Evolutionary conservation across 345 rosid genomes (phyloP).

Genomic region (Brassica cretica): DNA sequence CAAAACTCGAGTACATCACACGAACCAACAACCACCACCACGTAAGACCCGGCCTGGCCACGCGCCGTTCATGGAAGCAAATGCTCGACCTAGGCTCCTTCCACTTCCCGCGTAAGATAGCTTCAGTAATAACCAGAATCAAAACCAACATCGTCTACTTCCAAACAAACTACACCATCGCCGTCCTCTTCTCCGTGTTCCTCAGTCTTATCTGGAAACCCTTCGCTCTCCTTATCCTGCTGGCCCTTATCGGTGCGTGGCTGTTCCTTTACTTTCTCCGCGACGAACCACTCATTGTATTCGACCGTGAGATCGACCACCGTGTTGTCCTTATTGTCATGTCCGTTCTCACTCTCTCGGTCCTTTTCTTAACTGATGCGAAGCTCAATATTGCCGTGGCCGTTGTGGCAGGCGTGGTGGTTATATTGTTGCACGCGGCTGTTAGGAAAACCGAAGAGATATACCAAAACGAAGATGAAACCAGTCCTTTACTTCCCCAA

Average conservation of each 20-base stretch:
- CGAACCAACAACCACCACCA: constrained; percentile 52
- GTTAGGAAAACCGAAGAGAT: constrained; percentile 72
- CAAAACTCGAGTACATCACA: constrained; percentile 62
- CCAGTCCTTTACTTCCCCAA: constrained; percentile 38
- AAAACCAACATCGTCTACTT: constrained; percentile 57
- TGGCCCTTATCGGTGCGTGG: constrained; percentile 67
- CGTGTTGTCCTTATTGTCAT: constrained; percentile 54
- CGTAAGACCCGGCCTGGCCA: constrained; percentile 55
- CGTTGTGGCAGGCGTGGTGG: constrained; percentile 49
- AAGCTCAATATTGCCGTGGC: constrained; percentile 62
- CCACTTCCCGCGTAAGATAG: constrained; percentile 42
- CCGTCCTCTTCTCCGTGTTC: constrained; percentile 57
- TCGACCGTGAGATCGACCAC: constrained; percentile 62
- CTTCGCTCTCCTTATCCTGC: constrained; percentile 66
- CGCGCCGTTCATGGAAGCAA: constrained; percentile 66
- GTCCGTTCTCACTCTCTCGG: constrained; percentile 55
- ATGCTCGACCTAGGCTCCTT: constrained; percentile 57
- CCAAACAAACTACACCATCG: constrained; percentile 67
- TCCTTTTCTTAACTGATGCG: constrained; percentile 66
- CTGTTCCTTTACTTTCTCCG: constrained; percentile 77
- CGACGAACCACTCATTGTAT: constrained; percentile 64
- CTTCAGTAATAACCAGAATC: constrained; percentile 48
- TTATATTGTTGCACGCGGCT: constrained; percentile 57
- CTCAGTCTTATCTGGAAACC: constrained; percentile 82
- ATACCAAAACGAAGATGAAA: constrained; percentile 52